Evolutionary conservation across 2,329 filamentous ascomycete species (phyloP).

Genomic region (Penicillium nordicum): DNA sequence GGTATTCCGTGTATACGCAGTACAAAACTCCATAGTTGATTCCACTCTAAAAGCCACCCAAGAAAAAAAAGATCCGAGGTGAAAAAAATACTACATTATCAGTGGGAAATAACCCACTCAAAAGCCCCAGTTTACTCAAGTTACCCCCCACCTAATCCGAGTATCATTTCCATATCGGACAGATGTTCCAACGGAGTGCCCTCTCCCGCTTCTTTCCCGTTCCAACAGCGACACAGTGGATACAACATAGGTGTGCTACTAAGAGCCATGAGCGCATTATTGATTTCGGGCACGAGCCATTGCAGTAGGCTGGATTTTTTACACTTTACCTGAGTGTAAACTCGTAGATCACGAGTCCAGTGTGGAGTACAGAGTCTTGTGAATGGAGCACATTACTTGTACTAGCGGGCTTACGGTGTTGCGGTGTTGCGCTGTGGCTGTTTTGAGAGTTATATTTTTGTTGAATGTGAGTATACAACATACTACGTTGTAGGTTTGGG

Average conservation of each 20-base stretch:
- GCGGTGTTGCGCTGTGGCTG: not conserved
- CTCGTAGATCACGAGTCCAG: constrained; percentile 3
- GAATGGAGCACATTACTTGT: not conserved
- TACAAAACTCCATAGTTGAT: not conserved
- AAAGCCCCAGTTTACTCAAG: not conserved
- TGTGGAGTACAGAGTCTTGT: not conserved
- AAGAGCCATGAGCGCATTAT: not conserved
- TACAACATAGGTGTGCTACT: not conserved
- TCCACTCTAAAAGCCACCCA: not conserved
- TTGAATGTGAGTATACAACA: not conserved
- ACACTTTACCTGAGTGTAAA: constrained; percentile 1
- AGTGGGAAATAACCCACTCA: not conserved
- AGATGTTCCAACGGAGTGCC: not conserved
- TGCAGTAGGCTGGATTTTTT: not conserved
- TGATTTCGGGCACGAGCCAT: constrained; percentile 4
- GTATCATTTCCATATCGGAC: constrained; percentile 9
- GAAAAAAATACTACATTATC: not conserved
- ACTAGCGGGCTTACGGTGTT: not conserved
- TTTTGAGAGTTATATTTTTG: not conserved
- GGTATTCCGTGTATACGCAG: not conserved
- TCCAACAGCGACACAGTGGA: not conserved
- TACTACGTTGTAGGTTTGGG: not conserved
- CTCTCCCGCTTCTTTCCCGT: constrained; percentile 1
- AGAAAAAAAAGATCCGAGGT: not conserved
- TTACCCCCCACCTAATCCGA: not conserved